Evolutionary conservation across 2,329 filamentous ascomycete species (phyloP), one percentile per base, ranked within the genome.

Genomic region (Calonectria hongkongensis): DNA sequence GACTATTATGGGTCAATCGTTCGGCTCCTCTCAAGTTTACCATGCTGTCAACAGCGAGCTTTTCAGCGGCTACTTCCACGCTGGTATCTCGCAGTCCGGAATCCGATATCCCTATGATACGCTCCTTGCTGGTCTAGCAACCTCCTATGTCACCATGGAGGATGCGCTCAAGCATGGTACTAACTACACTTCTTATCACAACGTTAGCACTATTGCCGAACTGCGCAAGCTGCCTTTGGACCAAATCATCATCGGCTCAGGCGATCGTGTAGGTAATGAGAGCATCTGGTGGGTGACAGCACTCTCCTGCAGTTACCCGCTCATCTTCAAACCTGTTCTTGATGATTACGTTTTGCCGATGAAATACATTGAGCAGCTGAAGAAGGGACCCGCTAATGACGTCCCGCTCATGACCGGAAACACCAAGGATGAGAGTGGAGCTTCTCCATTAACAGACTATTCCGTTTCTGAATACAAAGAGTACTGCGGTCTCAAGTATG

Each of bases 381-480:
- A 36, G 6, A 15, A 30, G 7, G 71, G 71, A n/a, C 66, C 51
- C 5, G 66, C 71, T 4, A 56, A 73, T n/a, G 66, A 73, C 16
- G 71, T 73, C 2, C 71, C 71, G 6, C 12, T 73, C 7, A 50
- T 73, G 4, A 73, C 71, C 2, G 71, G 71, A 0, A 73, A 70
- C 25, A 73, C 60, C 7, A 70, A 54, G 43, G 71, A 73, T 27
- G 71, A 73, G 27, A 39, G 18, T 13, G 68, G 68, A 9, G 48
- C 68, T 41, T 6, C 45, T 13, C 21, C 33, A 21, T 33, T 28
- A 18, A 27, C 45, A 4, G 27, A 45, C 39, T 54, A 33, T 4
- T 58, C 68, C 1, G 33, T 70, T 15, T 28, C 18, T 2, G n/a
- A 66, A 21, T 70, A 66, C 50, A 5, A 39, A 9, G 10, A 41